Conservation (phyloP, 768 basidiomycete species). For the Mycena crocata region DNA sequence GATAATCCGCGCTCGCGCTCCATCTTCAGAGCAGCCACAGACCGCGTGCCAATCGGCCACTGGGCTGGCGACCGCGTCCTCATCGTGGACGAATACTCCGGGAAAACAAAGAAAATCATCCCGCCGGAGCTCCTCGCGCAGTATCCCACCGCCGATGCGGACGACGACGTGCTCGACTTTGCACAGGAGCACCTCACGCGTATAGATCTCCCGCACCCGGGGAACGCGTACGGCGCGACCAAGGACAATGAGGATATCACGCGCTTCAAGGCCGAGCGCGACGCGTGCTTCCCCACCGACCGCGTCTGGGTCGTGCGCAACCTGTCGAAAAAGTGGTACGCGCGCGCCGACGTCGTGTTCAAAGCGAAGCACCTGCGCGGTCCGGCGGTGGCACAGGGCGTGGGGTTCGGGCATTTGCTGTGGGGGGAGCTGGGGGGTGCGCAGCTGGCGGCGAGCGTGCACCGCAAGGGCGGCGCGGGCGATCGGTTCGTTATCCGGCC, state of each 20-base stretch:
- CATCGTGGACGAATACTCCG: constrained; percentile 15
- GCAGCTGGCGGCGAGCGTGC: background rate
- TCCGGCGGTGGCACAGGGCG: background rate
- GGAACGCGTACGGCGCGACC: too few species aligned
- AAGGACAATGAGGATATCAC: too few species aligned
- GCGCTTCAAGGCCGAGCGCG: too few species aligned
- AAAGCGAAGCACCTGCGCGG: background rate
- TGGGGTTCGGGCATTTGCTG: background rate
- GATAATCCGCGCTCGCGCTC: background rate
- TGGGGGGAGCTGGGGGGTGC: constrained; percentile 15
- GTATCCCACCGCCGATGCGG: constrained; percentile 4
- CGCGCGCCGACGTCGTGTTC: constrained; percentile 14
- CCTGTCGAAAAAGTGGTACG: constrained; percentile 11
- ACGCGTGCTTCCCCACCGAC: constrained; percentile 9
- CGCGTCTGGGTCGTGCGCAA: constrained; percentile 18
- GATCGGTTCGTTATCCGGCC: constrained; percentile 6
- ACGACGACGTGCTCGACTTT: background rate
- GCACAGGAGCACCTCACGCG: constrained; percentile 5
- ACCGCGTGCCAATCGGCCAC: constrained; percentile 11
- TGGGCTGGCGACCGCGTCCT: constrained; percentile 25
- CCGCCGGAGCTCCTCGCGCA: background rate
- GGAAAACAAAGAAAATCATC: background rate
- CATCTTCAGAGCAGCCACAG: background rate
- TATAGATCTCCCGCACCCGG: background rate
- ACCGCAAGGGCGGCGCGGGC: background rate